Percentiles rank a stretch among this genome's conserved stretches.
Evolutionary conservation across 228 moss, liverwort and hornwort genomes (phyloP).

Genomic region (Sphagnum fallax): DNA sequence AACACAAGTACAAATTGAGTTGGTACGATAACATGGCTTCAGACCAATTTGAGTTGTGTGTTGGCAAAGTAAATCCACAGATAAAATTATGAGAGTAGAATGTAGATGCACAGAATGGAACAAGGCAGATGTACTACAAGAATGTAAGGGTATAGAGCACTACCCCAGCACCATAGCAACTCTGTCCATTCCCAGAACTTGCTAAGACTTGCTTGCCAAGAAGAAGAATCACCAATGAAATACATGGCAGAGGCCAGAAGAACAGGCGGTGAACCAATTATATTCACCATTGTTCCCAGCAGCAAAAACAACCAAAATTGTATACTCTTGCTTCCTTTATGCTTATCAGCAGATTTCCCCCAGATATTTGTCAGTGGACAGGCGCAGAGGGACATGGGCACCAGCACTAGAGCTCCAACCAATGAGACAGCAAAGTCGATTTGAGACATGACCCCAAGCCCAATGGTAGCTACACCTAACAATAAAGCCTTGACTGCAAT

Average conservation of each 20-base stretch:
- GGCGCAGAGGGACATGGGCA: conserved; percentile 71
- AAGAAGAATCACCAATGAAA: conserved; percentile 18
- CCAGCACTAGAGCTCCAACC: conserved; percentile 66
- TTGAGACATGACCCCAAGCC: conserved; percentile 84
- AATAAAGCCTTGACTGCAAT: conserved; percentile 66
- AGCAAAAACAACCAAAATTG: conserved; percentile 7
- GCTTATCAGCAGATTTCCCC: conserved; percentile 13
- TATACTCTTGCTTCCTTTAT: conserved; percentile 15
- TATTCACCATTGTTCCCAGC: conserved; percentile 20
- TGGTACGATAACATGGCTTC: conserved; percentile 23
- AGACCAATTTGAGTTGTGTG: not conserved
- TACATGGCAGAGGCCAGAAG: conserved; percentile 28
- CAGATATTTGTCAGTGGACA: conserved; percentile 41
- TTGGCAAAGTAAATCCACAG: not conserved
- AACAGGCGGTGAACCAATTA: conserved; percentile 56
- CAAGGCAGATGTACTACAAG: conserved; percentile 70
- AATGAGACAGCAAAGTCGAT: conserved; percentile 81
- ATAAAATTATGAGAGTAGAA: conserved; percentile 33
- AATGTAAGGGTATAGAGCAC: conserved; percentile 68
- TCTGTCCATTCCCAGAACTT: conserved; percentile 72
- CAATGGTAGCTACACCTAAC: conserved; percentile 59
- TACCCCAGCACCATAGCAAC: conserved; percentile 58
- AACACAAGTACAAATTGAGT: conserved; percentile 4
- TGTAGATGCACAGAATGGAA: conserved; percentile 56
- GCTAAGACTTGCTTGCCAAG: conserved; percentile 27